Base-by-base conservation (phyloP, 2,329 filamentous ascomycete genomes). In the Aspergillus udagawae region DNA sequence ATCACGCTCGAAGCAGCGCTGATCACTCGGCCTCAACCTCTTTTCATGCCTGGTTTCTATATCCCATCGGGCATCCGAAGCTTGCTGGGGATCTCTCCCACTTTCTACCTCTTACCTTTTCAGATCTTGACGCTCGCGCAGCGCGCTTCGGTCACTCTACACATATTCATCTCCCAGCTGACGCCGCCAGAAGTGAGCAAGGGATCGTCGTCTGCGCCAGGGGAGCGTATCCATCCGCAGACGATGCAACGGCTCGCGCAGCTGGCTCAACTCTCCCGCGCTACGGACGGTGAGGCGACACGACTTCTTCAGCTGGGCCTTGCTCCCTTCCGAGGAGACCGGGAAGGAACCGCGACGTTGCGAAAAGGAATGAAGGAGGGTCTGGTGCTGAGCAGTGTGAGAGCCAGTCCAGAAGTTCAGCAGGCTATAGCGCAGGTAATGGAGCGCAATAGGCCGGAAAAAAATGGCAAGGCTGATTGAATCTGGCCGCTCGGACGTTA, bases 311-410 rank as follows among this genome's bases (percentile, higher is more conserved):
- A 88, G 49, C 80, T 96, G 71, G 91, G 95, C 67, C 83, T 92
- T 73, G 86, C 86, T 53, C 93, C 93, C 0, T 97, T 92, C 73
- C 84, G 81, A 52, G 87, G 86, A n/a, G 88, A 95, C 67, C 77
- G 82, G 38, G 82, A 83, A 59, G 80, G 80, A n/a, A 77, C 88
- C 49, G 79, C 79, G 48, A 85, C 85, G 58, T 75, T 95, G 67
- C 83, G 86, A 60, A 82, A 82, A 44, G 89, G 88, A 66, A 83
- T 97, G 75, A 89, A 87, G 74, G 90, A 94, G 67, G 96, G 91
- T 83, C 79, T 97, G 64, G 86, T 97, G 52, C 86, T 95, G 72
- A 95, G 95, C 69, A 92, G 87, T 14, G 89, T 95, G 58, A 83
- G 86, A 63, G 85, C 83, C 50, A 90, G 93, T 73, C 87, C 87